Evolutionary conservation across 2,329 filamentous ascomycete species (phyloP).

Genomic region (Aspergillus sergii): DNA sequence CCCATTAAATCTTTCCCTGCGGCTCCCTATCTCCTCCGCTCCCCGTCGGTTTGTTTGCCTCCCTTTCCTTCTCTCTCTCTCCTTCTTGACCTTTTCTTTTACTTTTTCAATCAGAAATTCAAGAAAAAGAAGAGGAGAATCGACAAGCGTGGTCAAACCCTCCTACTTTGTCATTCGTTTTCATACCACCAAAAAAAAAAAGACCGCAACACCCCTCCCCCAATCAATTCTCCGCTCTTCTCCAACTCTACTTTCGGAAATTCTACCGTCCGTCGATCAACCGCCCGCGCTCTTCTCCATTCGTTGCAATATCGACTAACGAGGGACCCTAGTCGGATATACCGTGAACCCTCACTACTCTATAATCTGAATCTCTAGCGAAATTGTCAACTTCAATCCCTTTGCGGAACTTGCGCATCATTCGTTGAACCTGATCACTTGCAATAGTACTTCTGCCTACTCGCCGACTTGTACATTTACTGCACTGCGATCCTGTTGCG

Average conservation of each 20-base stretch:
- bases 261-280: conserved; percentile 23
- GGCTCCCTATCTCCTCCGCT: neutral
- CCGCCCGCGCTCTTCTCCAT: conserved; percentile 21
- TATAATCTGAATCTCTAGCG: conserved; percentile 9
- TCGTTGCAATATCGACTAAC: conserved; percentile 14
- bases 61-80: conserved; percentile 5
- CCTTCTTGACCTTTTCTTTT: neutral
- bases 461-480: conserved; percentile 8
- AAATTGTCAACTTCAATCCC: conserved; percentile 9
- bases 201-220: neutral
- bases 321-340: conserved; percentile 14
- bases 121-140: neutral
- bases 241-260: conserved; percentile 18
- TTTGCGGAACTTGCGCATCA: conserved; percentile 7
- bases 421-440: conserved; percentile 14
- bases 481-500: neutral
- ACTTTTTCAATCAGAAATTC: conserved; percentile 5
- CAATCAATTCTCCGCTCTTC: conserved; percentile 18
- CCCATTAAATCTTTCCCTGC: conserved; percentile 1
- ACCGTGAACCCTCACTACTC: neutral
- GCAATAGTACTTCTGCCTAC: conserved; percentile 9
- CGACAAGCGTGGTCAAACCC: neutral
- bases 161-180: conserved; percentile 11
- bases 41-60: conserved; percentile 2
- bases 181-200: neutral